Percentiles rank a stretch among this genome's conserved stretches.
Evolutionary conservation across 1,284 basidiomycete species (phyloP).

Genomic region (Naganishia cerealis): DNA sequence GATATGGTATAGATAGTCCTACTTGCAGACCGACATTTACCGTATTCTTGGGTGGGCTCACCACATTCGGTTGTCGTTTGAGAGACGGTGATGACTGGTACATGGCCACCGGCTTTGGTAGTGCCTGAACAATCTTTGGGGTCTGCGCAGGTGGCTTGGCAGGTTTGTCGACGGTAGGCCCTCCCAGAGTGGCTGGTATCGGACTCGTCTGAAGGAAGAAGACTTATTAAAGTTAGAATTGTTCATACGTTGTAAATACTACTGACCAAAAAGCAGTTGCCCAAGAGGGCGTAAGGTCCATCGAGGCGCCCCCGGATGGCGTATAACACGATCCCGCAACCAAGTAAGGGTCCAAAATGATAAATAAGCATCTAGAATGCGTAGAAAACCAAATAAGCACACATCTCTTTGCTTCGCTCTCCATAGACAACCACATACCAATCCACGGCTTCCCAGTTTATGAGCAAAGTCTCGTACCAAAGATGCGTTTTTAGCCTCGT

Average conservation of each 20-base stretch:
- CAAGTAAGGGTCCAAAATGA: conserved; percentile 16
- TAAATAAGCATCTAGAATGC: conserved; percentile 28
- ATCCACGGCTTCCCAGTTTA: conserved; percentile 24
- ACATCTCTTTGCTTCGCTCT: background rate
- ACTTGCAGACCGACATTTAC: background rate
- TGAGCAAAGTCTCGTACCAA: conserved; percentile 22
- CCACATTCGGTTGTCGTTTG: too few species aligned
- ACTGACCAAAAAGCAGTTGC: conserved; percentile 31
- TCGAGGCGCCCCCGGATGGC: conserved; percentile 15
- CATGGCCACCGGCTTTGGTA: background rate
- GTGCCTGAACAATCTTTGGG: too few species aligned
- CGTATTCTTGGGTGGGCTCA: background rate
- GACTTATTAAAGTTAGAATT: background rate
- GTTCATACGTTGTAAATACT: background rate
- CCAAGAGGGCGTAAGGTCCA: conserved; percentile 7
- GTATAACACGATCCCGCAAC: conserved; percentile 26
- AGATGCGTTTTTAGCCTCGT: conserved; percentile 14
- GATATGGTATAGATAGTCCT: background rate
- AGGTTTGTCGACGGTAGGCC: conserved; percentile 2
- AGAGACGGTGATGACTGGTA: background rate
- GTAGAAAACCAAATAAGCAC: too few species aligned
- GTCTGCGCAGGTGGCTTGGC: background rate
- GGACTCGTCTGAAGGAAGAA: conserved; percentile 7
- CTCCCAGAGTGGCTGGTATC: conserved; percentile 8
- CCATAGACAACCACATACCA: conserved; percentile 7